These are phyloP conservation scores for Ophiostoma montium DNA, from an alignment of 2,329 filamentous ascomycete genomes.

Conservation along the genomic window DNA sequence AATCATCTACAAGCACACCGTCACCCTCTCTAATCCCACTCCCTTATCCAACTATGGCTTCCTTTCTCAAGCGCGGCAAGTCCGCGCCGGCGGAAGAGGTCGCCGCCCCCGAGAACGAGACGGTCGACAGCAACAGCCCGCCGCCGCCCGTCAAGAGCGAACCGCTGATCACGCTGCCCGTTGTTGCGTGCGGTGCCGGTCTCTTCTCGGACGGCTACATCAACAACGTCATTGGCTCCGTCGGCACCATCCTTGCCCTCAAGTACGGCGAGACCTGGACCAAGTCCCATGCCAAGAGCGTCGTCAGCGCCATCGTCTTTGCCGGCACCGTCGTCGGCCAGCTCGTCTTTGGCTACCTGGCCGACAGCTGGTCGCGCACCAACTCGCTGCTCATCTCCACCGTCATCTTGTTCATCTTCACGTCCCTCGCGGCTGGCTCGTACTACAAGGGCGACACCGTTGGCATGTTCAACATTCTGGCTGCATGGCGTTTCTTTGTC, in stretches of 20 bases:
- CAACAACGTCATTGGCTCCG: conserved; percentile 81
- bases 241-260: conserved; percentile 57
- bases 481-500: conserved; percentile 73
- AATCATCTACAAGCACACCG: neutral
- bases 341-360: conserved; percentile 65
- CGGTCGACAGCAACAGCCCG: neutral
- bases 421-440: conserved; percentile 60
- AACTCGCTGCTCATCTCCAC: conserved; percentile 72
- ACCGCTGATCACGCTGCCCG: conserved; percentile 37
- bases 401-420: conserved; percentile 71
- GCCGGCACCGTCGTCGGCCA: conserved; percentile 72
- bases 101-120: neutral
- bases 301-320: conserved; percentile 72
- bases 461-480: conserved; percentile 62
- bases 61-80: conserved; percentile 6
- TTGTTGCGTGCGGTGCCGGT: conserved; percentile 78
- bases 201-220: conserved; percentile 88
- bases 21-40: too few species aligned
- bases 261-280: conserved; percentile 60
- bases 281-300: conserved; percentile 53
- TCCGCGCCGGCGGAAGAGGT: neutral
- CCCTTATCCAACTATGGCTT: conserved; percentile 3
- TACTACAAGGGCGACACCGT: conserved; percentile 56
- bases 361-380: conserved; percentile 73
- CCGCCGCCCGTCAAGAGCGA: conserved; percentile 4